Conservation (phyloP, 2,329 filamentous ascomycete genomes). For the Epichloe typhina region DNA sequence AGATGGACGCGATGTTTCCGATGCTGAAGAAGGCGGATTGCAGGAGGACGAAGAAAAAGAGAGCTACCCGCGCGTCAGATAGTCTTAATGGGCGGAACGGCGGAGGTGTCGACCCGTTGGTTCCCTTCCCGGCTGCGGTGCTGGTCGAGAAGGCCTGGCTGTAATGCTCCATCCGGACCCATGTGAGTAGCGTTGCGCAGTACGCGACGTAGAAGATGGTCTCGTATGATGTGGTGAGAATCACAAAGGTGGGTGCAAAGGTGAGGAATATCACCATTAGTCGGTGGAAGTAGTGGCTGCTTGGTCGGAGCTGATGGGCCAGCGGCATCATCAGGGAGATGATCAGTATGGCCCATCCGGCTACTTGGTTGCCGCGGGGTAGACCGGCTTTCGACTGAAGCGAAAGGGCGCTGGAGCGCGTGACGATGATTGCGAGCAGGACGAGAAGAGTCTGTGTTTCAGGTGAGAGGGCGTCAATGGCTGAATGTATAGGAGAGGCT, state of each 20-base stretch:
- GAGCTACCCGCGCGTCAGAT: conserved; percentile 72
- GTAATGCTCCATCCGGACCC: conserved; percentile 46
- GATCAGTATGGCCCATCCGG: conserved; percentile 70
- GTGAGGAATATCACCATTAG: conserved; percentile 82
- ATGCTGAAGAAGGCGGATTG: conserved; percentile 96
- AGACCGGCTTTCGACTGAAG: conserved; percentile 76
- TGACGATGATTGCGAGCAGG: conserved; percentile 66
- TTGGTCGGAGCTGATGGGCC: conserved; percentile 66
- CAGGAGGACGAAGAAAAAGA: conserved; percentile 91
- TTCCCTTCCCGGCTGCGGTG: conserved; percentile 1
- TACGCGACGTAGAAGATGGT: conserved; percentile 92
- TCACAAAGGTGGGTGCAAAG: conserved; percentile 86
- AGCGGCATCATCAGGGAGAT: conserved; percentile 67
- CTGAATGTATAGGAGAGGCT: no score
- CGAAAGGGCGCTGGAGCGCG: conserved; percentile 71
- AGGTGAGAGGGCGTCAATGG: no score
- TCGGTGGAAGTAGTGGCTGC: conserved; percentile 80
- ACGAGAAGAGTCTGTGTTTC: no score
- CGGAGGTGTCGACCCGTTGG: conserved; percentile 12
- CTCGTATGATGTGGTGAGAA: conserved; percentile 94
- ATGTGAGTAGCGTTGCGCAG: conserved; percentile 66
- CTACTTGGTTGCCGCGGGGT: conserved; percentile 78
- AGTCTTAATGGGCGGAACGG: conserved; percentile 53
- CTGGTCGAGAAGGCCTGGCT: neutral
- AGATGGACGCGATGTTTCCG: conserved; percentile 88